These are phyloP conservation scores for Carex sylvatica DNA, from an alignment of 202 grass and related monocot genomes.

Conservation along the genomic window DNA sequence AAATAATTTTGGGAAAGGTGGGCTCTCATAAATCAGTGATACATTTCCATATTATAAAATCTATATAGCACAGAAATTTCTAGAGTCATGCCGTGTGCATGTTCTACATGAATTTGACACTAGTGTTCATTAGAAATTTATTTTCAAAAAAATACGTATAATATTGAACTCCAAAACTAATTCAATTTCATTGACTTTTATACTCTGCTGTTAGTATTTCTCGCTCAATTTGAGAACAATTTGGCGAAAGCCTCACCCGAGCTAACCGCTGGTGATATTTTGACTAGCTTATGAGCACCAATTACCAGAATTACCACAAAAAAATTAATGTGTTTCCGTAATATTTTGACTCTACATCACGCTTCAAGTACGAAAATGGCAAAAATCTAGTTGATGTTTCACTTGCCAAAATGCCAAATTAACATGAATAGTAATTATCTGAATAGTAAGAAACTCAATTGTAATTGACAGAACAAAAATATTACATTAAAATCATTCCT, in stretches of 20 bases:
- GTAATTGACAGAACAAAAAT: too few species aligned
- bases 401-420: too few species aligned
- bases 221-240: not conserved
- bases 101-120: too few species aligned
- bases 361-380: not conserved
- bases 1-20: too few species aligned
- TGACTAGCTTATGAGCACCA: not conserved
- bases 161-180: slow-evolving; percentile 24
- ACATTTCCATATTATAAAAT: too few species aligned
- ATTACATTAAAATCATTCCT: not conserved
- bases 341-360: not conserved
- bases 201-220: not conserved
- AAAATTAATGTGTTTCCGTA: not conserved
- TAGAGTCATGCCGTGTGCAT: too few species aligned
- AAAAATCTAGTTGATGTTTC: not conserved
- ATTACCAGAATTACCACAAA: not conserved
- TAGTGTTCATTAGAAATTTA: not conserved
- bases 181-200: not conserved
- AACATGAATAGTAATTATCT: too few species aligned
- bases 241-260: too few species aligned
- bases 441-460: not conserved
- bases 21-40: too few species aligned
- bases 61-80: too few species aligned
- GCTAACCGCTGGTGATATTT: too few species aligned
- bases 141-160: not conserved